Conservation (phyloP, 345 rosid genomes). For the Rhizophora apiculata region DNA sequence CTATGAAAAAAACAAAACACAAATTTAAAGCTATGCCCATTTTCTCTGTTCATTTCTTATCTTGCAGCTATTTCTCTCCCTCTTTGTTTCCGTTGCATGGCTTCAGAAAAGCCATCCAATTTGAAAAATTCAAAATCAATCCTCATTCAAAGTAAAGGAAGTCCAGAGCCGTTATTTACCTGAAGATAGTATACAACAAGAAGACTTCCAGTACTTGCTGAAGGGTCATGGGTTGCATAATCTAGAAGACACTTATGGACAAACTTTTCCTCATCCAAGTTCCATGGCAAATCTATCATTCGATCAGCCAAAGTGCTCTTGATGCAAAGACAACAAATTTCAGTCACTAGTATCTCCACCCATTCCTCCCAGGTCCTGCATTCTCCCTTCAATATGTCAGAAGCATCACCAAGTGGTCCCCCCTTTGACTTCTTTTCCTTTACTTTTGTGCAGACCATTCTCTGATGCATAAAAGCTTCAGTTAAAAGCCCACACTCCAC, state of each 20-base stretch:
- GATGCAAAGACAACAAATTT: slow-evolving; percentile 86
- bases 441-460: slow-evolving; percentile 65
- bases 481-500: slow-evolving; percentile 89
- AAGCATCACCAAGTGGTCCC: slow-evolving; percentile 33
- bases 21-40: too few relatives aligned
- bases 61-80: too few relatives aligned
- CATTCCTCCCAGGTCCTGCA: slow-evolving; percentile 63
- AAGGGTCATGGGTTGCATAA: slow-evolving; percentile 68
- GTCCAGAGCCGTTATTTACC: slow-evolving; percentile 38
- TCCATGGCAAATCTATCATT: slow-evolving; percentile 93
- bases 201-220: slow-evolving; percentile 68
- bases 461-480: slow-evolving; percentile 90
- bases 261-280: slow-evolving; percentile 80
- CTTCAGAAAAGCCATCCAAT: neutral
- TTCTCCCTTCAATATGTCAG: slow-evolving; percentile 37
- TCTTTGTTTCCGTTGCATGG: too few relatives aligned
- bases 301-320: slow-evolving; percentile 78
- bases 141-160: neutral
- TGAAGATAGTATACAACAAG: slow-evolving; percentile 86
- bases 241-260: slow-evolving; percentile 76
- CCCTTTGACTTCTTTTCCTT: slow-evolving; percentile 53
- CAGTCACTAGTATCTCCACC: slow-evolving; percentile 79
- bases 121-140: neutral
- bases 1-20: too few relatives aligned
- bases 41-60: too few relatives aligned